Evolutionary conservation across 768 basidiomycete genomes (phyloP).

Genomic region (Coprinellus aureogranulatus): DNA sequence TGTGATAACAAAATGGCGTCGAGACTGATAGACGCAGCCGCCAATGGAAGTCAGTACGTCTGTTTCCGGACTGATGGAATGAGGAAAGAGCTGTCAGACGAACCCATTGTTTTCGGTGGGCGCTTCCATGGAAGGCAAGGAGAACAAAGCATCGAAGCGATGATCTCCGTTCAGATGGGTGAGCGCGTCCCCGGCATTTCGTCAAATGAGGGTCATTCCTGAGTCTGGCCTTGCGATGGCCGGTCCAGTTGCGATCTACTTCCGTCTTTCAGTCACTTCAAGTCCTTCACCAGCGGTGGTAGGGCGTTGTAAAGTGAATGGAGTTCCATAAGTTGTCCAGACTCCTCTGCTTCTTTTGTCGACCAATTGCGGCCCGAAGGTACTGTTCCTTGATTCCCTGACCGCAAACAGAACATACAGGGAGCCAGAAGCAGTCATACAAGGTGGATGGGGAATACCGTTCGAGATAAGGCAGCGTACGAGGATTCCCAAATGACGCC

Average conservation of each 20-base stretch:
- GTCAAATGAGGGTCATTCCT: not conserved
- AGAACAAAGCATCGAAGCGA: not conserved
- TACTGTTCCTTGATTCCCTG: not conserved
- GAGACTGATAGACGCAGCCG: not conserved
- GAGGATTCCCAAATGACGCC: not conserved
- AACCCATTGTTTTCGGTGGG: not conserved
- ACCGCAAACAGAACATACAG: not conserved
- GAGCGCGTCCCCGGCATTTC: too few species aligned
- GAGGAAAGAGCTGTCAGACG: not conserved
- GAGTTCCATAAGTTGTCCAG: too few species aligned
- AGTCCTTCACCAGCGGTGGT: too few species aligned
- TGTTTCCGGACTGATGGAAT: conserved; percentile 1
- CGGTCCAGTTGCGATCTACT: too few species aligned
- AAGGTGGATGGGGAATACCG: not conserved
- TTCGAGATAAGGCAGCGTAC: not conserved
- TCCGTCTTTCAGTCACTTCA: too few species aligned
- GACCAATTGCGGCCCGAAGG: not conserved
- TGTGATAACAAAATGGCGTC: not conserved
- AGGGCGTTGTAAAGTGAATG: too few species aligned
- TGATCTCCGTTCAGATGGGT: not conserved
- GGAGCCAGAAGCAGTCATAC: too few species aligned
- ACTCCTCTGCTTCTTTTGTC: too few species aligned
- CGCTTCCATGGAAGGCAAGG: not conserved
- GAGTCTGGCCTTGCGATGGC: too few species aligned
- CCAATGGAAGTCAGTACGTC: not conserved